Base-by-base conservation (phyloP, 192 early-diverging fungal genomes). In the Mortierella antarctica region DNA sequence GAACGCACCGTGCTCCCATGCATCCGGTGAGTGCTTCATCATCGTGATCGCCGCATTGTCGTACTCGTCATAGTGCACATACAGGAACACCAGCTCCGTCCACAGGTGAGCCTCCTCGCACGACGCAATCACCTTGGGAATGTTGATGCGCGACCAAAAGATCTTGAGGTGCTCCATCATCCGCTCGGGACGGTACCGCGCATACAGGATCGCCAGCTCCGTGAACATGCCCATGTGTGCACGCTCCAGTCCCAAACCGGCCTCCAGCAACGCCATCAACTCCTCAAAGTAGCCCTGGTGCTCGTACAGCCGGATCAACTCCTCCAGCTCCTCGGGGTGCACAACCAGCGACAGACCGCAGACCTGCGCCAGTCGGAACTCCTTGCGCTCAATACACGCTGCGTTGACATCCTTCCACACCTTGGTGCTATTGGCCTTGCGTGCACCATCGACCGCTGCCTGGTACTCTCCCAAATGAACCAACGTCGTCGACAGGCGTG, bases 221-320 rank as follows among this genome's bases (percentile, higher is more conserved):
- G 98, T 99, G 77, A 99, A 99, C 98, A 99, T 99, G 61, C 98
- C 98, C 98, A 99, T 99, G 76, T 99, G 98, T 10, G 98, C 98
- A 62, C 98, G 91, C 86, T 99, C 98, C 65, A 99, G 83, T 15
- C 96, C 96, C 17, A 99, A 83, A 64, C 97, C 97, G 51, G 94
- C 91, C 89, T 99, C 97, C 44, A 99, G 85, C 59, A 99, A 82
- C 23, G 86, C 75, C 70, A 98, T 95, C 49, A 98, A 84, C 89
- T 99, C 96, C 53, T 96, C 93, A 73, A 98, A 93, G 84, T 94
- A 89, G 46, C 98, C 98, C 57, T 90, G 89, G 46, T 85, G 60
- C 83, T 99, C 97, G 83, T 99, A 99, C 14, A 92, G 80, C 48
- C 89, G 86, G 74, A 96, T 93, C 70, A 99, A 83, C 45, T 92